A percentile compares a stretch with the other conserved stretches of the same genome.
These are phyloP conservation scores for Phytophthora sojae DNA, from an alignment of 352 stramenopile genomes.

Conservation along the genomic window DNA sequence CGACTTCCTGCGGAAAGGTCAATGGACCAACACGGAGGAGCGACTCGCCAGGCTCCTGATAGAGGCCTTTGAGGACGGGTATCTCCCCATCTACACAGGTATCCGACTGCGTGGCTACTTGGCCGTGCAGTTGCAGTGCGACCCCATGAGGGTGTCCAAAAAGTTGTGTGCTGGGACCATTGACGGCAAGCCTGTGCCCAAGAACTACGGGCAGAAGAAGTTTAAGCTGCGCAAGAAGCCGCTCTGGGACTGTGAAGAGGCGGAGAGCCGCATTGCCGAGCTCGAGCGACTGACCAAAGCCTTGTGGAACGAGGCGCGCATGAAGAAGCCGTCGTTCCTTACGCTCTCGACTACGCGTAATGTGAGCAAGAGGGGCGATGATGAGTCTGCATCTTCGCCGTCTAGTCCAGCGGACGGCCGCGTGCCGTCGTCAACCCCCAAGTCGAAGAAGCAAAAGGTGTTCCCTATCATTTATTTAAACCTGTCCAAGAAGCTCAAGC, in stretches of 20 bases:
- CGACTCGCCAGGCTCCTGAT: constrained; percentile 65
- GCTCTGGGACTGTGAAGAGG: constrained; percentile 60
- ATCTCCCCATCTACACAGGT: constrained; percentile 76
- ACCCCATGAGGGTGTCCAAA: constrained; percentile 86
- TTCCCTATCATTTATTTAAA: constrained; percentile 89
- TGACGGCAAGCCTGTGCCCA: constrained; percentile 72
- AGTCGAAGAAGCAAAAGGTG: constrained; percentile 63
- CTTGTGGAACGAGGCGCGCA: constrained; percentile 65
- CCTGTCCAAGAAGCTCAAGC: constrained; percentile 72
- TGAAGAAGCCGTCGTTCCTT: constrained; percentile 57
- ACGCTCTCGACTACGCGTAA: constrained; percentile 76
- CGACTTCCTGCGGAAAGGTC: constrained; percentile 77
- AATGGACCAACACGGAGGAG: constrained; percentile 80
- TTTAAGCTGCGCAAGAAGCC: constrained; percentile 74
- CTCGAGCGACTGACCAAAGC: constrained; percentile 62
- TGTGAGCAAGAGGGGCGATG: constrained; percentile 32
- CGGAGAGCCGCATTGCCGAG: constrained; percentile 43
- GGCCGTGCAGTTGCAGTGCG: constrained; percentile 79
- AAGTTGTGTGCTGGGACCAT: constrained; percentile 79
- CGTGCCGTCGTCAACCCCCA: constrained; percentile 41
- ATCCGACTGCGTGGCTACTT: constrained; percentile 81
- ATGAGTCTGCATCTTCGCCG: constrained; percentile 13
- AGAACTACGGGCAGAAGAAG: constrained; percentile 85
- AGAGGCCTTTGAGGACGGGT: constrained; percentile 77
- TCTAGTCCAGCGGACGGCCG: constrained; percentile 37